phyloP scores from a whole-genome alignment of 2,329 filamentous ascomycete genomes.

The Botrytis hyacinthi region DNA sequence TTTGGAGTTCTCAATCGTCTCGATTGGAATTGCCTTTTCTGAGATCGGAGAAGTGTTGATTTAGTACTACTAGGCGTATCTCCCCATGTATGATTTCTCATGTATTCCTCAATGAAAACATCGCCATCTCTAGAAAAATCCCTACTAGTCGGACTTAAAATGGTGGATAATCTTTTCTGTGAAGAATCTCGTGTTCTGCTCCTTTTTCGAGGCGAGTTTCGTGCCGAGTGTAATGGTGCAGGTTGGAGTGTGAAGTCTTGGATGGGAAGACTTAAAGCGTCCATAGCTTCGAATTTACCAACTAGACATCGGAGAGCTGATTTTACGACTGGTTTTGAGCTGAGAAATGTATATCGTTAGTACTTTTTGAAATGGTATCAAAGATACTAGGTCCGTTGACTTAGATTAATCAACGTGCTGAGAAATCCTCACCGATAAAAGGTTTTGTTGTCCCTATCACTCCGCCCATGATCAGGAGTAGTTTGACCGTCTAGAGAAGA shows the following conservation, averaged over 20 bases:
- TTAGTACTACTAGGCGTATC: constrained; percentile 5
- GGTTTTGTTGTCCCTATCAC: background rate
- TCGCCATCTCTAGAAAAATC: constrained; percentile 17
- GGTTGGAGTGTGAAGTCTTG: constrained; percentile 25
- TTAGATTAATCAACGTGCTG: background rate
- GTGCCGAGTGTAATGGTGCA: constrained; percentile 26
- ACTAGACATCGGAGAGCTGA: constrained; percentile 30
- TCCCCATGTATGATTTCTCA: background rate
- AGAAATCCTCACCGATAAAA: background rate
- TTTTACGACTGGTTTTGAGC: constrained; percentile 18
- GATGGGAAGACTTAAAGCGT: constrained; percentile 30
- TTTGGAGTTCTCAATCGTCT: background rate
- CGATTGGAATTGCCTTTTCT: constrained; percentile 4
- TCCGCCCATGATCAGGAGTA: background rate
- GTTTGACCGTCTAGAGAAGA: background rate
- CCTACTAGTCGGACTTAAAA: constrained; percentile 25
- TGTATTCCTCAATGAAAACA: constrained; percentile 1
- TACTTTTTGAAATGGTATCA: background rate
- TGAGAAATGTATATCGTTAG: background rate
- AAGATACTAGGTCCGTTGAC: background rate
- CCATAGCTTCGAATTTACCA: constrained; percentile 36
- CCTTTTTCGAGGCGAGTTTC: constrained; percentile 16
- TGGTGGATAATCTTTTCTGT: constrained; percentile 26
- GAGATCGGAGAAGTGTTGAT: background rate
- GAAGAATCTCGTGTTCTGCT: constrained; percentile 5